Evolutionary conservation across 2,329 filamentous ascomycete species (phyloP).

Genomic region (Akanthomyces muscarius): DNA sequence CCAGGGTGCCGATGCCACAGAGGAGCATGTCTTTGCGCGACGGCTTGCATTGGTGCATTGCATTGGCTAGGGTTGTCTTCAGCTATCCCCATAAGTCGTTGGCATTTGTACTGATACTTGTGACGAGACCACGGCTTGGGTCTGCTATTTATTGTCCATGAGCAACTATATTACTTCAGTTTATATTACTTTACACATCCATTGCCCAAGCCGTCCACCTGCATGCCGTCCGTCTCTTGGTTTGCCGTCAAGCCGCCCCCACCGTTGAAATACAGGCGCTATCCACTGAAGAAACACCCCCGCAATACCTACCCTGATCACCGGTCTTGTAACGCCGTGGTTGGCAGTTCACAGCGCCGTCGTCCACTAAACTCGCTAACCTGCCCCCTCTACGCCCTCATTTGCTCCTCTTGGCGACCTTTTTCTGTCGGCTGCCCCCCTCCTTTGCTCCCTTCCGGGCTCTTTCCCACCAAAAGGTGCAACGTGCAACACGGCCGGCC

Average conservation of each 20-base stretch:
- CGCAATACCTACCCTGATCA: not conserved
- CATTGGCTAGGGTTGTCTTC: conserved; percentile 12
- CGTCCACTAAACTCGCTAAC: not conserved
- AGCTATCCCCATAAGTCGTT: not conserved
- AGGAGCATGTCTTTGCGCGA: conserved; percentile 1
- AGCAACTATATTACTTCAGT: not conserved
- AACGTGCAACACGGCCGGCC: not conserved
- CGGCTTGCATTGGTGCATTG: conserved; percentile 13
- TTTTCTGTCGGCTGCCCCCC: not conserved
- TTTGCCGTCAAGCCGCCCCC: not conserved
- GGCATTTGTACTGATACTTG: not conserved
- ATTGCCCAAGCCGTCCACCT: not conserved
- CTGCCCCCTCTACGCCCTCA: not conserved
- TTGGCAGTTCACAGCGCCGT: not conserved
- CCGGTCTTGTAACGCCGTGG: not conserved
- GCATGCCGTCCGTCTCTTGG: not conserved
- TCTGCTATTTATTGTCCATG: not conserved
- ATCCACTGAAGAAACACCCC: not conserved
- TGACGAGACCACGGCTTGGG: not conserved
- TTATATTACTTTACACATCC: not conserved
- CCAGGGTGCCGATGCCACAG: not conserved
- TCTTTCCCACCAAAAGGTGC: not conserved
- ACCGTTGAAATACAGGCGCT: not conserved
- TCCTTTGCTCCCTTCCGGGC: not conserved
- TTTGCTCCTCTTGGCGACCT: not conserved